Base-by-base conservation (phyloP, 345 rosid species). In the Ceriops decandra region DNA sequence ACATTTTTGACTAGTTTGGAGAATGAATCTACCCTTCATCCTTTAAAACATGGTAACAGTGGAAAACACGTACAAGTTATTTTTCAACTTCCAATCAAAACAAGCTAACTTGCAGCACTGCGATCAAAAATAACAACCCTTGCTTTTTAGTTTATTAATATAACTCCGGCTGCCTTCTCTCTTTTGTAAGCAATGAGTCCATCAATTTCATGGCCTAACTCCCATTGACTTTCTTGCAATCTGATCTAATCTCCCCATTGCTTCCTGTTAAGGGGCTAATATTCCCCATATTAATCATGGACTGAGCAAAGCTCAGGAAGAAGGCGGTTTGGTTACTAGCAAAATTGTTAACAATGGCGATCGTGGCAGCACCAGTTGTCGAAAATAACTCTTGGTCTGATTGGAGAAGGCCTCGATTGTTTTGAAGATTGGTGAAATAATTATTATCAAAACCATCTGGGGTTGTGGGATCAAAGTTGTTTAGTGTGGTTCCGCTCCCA, bases 231-330 rank as follows among this genome's bases (percentile, higher is more conserved):
- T 64, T 77, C 52, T 33, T 66, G 52, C 82, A 84, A 30, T 76
- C 49, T 11, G 59, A 33, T 53, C 85, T 75, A 26, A 82, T 80
- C 72, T 82, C 76, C 2, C 85, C 88, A 63, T 64, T 54, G 11
- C 11, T 75, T 42, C 84, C 85, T 0, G 79, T 79, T 60, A 82
- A 62, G 3, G 78, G 80, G 52, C 63, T 73, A 11, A 82, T 68
- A 53, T 84, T 84, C 7, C 81, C 84, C 85, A 82, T 80, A 7
- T 69, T 84, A 8, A 82, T 71, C 82, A 84, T 84, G 6, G 85
- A 78, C 8, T 61, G 36, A 11, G 36, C 81, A 57, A 84, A 80
- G 36, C 67, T 47, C 24, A 66, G 57, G 27, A 80, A 84, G 79
- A 84, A 82, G 13, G 72, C 69, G 19, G 73, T 58, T 57, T 77